Evolutionary conservation across 805 yeast genomes (phyloP), one percentile per base, ranked within the genome.

Genomic region (Maudiozyma pseudohumilis): DNA sequence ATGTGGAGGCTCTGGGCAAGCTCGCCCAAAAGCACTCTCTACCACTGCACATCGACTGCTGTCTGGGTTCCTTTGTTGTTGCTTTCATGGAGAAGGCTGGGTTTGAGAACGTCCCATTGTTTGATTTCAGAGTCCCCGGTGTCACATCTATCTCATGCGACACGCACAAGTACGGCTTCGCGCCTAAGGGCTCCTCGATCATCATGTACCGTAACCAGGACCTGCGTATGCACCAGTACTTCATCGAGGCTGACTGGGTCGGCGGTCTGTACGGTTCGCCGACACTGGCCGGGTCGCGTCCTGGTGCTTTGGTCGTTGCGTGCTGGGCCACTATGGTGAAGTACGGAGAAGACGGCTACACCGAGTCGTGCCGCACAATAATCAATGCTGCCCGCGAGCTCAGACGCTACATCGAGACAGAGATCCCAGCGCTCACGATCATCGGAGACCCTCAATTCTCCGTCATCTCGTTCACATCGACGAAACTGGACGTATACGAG

Each of bases 61-160:
- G 98, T 57, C 65, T 89, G 23, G 98, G 98, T 2, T 88, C 96
- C 0, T 89, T 92, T 52, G 72, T 89, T 29, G 83, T 86, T 30
- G 77, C 95, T 2, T 86, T 80, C 52, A 71, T 83, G 64, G 77
- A 74, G 41, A 72, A 73, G 40, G 72, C 86, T 2, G 82, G 82
- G 2, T 66, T 61, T 15, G 25, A 39, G 19, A 37, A 43, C 19
- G 36, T 65, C 6, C 64, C 67, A 25, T 53, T 63, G 10, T 88
- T 89, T 61, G 97, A 92, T 57, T 89, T 89, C 63, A 66, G 89
- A 46, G 69, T 86, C 2, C 80, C 85, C 1, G 92, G 92, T 23
- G 97, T 92, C n/a, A 92, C 97, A 1, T 87, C 96, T 2, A 89
- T 89, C 40, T 84, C 95, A n/a, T 92, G 97, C 63, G 98, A 89